Percentiles rank a stretch among this genome's conserved stretches.
These are phyloP conservation scores for Phlebiopsis gigantea DNA, from an alignment of 768 basidiomycete species.

Conservation along the genomic window DNA sequence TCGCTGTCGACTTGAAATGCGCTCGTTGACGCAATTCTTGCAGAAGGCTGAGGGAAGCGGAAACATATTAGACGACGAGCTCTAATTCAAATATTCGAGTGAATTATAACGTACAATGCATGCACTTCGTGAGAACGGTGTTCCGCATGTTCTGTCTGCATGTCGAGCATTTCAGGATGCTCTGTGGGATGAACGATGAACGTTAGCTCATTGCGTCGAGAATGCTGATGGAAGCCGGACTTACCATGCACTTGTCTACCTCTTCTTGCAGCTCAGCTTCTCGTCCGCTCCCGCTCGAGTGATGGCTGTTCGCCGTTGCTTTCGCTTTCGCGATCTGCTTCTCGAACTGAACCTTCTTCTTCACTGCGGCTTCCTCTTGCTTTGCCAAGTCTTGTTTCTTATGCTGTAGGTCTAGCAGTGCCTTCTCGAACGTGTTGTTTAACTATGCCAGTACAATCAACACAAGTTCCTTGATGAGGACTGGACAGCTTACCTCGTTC, in stretches of 20 bases:
- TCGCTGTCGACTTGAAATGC: constrained; percentile 83
- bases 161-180: constrained; percentile 82
- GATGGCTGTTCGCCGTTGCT: constrained; percentile 27
- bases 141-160: constrained; percentile 76
- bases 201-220: no score
- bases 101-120: constrained; percentile 77
- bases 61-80: neutral
- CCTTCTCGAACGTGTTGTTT: constrained; percentile 22
- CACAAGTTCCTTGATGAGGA: neutral
- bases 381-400: constrained; percentile 35
- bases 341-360: constrained; percentile 47
- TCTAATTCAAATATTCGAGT: no score
- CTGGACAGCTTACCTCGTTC: constrained; percentile 32
- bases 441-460: constrained; percentile 11
- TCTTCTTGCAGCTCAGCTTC: constrained; percentile 41
- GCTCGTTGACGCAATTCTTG: constrained; percentile 78
- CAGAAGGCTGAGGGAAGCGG: constrained; percentile 63
- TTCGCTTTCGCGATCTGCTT: constrained; percentile 42
- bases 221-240: constrained; percentile 11
- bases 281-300: constrained; percentile 23
- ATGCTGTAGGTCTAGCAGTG: constrained; percentile 26
- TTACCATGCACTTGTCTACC: constrained; percentile 56
- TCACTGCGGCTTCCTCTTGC: constrained; percentile 44
- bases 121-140: constrained; percentile 81
- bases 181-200: constrained; percentile 34